These are phyloP conservation scores for Pythium aristosporum DNA, from an alignment of 352 stramenopile species.

Conservation along the genomic window DNA sequence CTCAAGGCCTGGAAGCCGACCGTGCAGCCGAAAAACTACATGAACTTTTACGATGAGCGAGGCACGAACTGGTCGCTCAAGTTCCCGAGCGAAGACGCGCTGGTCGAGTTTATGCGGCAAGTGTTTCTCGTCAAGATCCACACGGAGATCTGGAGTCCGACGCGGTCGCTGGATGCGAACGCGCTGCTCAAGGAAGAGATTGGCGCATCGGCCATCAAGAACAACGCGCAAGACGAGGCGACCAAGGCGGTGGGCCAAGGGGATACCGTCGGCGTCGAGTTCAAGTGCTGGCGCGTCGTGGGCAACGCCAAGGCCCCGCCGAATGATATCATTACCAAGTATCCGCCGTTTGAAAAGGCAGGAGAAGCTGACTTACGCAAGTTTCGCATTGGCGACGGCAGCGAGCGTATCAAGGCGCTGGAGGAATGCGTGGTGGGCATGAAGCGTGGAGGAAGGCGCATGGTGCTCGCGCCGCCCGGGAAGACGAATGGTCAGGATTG, in stretches of 20 bases:
- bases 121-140: constrained; percentile 80
- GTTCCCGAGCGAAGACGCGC: constrained; percentile 58
- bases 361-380: constrained; percentile 54
- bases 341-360: constrained; percentile 72
- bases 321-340: constrained; percentile 72
- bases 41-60: constrained; percentile 85
- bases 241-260: constrained; percentile 34
- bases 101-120: constrained; percentile 64
- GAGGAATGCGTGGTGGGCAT: constrained; percentile 89
- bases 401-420: constrained; percentile 83
- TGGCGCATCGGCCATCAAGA: constrained; percentile 51
- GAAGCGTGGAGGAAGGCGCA: constrained; percentile 84
- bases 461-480: constrained; percentile 81
- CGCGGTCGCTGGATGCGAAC: constrained; percentile 26
- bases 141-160: constrained; percentile 64
- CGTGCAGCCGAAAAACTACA: constrained; percentile 72
- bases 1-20: constrained; percentile 62
- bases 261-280: constrained; percentile 66
- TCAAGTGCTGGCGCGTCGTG: constrained; percentile 77
- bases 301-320: constrained; percentile 58
- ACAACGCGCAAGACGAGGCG: constrained; percentile 40
- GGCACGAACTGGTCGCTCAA: constrained; percentile 75
- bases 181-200: constrained; percentile 24
- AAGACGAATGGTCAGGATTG: constrained; percentile 83
- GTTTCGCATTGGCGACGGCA: constrained; percentile 74